Conservation (phyloP, 106 monocot species). For the Dendrobium nobile region DNA sequence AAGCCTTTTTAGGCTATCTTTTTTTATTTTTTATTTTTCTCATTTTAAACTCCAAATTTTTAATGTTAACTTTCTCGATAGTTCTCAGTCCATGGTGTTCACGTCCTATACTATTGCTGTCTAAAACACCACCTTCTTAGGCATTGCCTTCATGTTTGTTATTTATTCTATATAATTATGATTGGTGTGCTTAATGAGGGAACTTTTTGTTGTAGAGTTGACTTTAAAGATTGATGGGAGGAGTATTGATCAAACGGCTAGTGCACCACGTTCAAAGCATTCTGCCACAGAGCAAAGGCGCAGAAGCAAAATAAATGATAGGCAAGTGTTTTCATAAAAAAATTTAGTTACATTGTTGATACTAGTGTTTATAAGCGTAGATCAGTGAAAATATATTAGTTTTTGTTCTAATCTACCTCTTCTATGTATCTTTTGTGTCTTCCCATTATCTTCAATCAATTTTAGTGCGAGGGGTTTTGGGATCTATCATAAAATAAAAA, state of each 20-base stretch:
- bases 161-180: not conserved
- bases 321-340: constrained; percentile 12
- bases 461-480: not conserved
- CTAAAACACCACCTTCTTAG: not conserved
- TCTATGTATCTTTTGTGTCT: not conserved
- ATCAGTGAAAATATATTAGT: not conserved
- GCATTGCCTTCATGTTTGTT: not conserved
- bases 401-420: not conserved
- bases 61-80: not conserved
- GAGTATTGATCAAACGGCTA: constrained; percentile 27
- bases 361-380: not conserved
- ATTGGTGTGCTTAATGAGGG: not conserved
- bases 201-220: constrained; percentile 18
- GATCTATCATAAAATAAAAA: not conserved
- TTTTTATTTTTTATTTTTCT: not conserved
- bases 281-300: constrained; percentile 80
- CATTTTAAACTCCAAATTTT: not conserved
- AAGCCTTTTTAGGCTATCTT: too few species aligned
- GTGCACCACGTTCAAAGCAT: constrained; percentile 67
- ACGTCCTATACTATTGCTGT: not conserved
- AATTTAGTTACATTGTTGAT: not conserved
- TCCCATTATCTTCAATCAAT: not conserved
- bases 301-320: constrained; percentile 84
- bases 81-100: not conserved
- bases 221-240: constrained; percentile 19